Evolutionary conservation across 352 stramenopile species (phyloP).

Genomic region (Phytophthora fragariaefolia): DNA sequence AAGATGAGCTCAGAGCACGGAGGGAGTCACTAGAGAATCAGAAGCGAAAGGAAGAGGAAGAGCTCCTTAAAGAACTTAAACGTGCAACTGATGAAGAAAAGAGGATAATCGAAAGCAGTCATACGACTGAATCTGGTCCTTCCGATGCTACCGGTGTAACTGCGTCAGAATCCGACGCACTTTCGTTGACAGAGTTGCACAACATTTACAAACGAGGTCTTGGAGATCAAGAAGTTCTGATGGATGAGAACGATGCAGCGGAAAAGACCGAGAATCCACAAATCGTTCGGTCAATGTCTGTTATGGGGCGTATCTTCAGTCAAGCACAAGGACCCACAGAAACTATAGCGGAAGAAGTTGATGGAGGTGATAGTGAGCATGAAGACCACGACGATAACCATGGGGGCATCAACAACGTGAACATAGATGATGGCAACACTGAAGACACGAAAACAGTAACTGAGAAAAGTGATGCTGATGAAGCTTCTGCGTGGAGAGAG

Average conservation of each 20-base stretch:
- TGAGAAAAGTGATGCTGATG: slow-evolving; percentile 33
- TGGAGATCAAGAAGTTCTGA: slow-evolving; percentile 68
- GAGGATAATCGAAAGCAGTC: slow-evolving; percentile 23
- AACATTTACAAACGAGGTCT: slow-evolving; percentile 85
- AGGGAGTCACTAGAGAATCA: slow-evolving; percentile 31
- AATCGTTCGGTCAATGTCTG: slow-evolving; percentile 28
- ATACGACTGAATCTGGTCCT: slow-evolving; percentile 1
- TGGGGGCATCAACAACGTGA: neutral
- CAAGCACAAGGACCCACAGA: slow-evolving; percentile 39
- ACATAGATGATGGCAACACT: slow-evolving; percentile 13
- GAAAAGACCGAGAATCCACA: slow-evolving; percentile 1
- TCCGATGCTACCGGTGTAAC: neutral
- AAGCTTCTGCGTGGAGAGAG: slow-evolving; percentile 61
- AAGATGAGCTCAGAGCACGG: slow-evolving; percentile 28
- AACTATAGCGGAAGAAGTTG: slow-evolving; percentile 55
- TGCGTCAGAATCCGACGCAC: slow-evolving; percentile 20
- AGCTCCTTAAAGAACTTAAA: slow-evolving; percentile 52
- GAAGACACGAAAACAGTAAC: slow-evolving; percentile 15
- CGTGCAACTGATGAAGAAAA: slow-evolving; percentile 51
- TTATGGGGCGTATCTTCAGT: slow-evolving; percentile 57
- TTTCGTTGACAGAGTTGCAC: slow-evolving; percentile 75
- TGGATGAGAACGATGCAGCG: slow-evolving; percentile 45
- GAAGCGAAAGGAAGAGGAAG: slow-evolving; percentile 44
- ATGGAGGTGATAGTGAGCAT: slow-evolving; percentile 30
- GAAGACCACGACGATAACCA: slow-evolving; percentile 22